Base-by-base conservation (phyloP, 352 stramenopile genomes). In the Phytophthora syringae region DNA sequence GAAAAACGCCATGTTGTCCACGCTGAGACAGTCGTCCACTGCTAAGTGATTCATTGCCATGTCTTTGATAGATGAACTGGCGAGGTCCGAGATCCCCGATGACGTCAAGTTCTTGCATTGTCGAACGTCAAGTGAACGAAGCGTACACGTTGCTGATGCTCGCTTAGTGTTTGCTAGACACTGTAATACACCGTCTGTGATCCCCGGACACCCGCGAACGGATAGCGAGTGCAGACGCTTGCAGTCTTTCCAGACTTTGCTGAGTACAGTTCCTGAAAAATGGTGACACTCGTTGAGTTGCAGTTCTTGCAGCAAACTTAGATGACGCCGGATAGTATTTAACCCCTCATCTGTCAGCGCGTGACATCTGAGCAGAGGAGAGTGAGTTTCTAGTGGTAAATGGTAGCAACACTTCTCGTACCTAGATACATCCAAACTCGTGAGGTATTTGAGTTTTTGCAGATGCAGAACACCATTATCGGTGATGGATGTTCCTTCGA, bases 1-100 rank as follows among this genome's bases (percentile, higher is more conserved):
- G 48, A 93, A 90, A 50, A 93, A 93, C 12, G 82, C 82, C 80
- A 89, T 92, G 37, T 85, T 82, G 49, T 82, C 67, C 1, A 93
- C 73, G 2, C 81, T 71, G 0, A 87, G 60, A 50, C 84, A 93
- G 28, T 93, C 71, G 2, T 77, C 74, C 16, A 89, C 25, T 2
- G 67, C 60, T 21, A 93, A 54, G 16, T 63, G 24, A 27, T 65
- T 30, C 44, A 73, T 48, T 6, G 51, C 27, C 37, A 67, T 54
- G 22, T 62, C 66, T 12, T 60, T 47, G 11, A 88, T 13, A 10
- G 59, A 30, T 0, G 79, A 76, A 2, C 56, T 77, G 21, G 84
- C 79, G 4, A 93, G 28, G n/a, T 83, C 73, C 1, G 80, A 77
- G 20, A 93, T 66, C 0, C 84, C 84, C 0, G 84, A 80, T 30